phyloP scores from a whole-genome alignment of 1,284 basidiomycete species.

The Melanopsichium pennsylvanicum region DNA sequence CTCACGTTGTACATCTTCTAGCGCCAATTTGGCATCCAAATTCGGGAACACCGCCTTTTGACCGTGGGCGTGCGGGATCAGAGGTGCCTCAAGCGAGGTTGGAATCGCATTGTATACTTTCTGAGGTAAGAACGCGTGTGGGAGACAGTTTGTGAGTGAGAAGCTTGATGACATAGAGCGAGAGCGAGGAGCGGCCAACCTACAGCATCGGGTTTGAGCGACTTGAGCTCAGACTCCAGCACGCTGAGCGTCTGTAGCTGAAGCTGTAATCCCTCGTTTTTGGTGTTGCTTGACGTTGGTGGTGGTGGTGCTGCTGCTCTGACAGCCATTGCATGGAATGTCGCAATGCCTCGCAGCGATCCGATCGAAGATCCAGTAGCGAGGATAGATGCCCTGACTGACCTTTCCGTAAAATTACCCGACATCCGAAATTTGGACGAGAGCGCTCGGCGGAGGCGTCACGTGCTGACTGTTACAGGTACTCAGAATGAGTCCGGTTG shows the following conservation, averaged over 20 bases:
- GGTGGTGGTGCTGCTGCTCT: neutral
- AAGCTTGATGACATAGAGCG: too few relatives aligned
- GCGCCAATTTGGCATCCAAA: constrained; percentile 20
- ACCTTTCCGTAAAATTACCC: too few relatives aligned
- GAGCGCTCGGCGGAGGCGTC: too few relatives aligned
- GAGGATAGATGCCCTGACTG: too few relatives aligned
- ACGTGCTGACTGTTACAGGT: too few relatives aligned
- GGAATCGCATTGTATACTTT: constrained; percentile 36
- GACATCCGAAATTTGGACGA: neutral
- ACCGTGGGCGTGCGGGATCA: constrained; percentile 30
- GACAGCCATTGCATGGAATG: neutral
- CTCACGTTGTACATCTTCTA: constrained; percentile 33
- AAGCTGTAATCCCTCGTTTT: constrained; percentile 9
- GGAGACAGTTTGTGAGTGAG: too few relatives aligned
- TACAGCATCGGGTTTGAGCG: constrained; percentile 25
- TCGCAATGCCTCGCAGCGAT: neutral
- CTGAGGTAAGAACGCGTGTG: neutral
- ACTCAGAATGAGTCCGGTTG: too few relatives aligned
- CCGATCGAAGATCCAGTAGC: too few relatives aligned
- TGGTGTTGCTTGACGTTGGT: constrained; percentile 1
- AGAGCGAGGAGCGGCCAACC: too few relatives aligned
- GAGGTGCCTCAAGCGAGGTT: constrained; percentile 11
- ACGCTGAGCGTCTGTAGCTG: constrained; percentile 36
- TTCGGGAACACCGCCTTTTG: constrained; percentile 30
- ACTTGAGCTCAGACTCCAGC: constrained; percentile 30